Evolutionary conservation across 1,139 yeast species (phyloP), one percentile per base, ranked within the genome.

Genomic region (Yamadazyma atlantica): DNA sequence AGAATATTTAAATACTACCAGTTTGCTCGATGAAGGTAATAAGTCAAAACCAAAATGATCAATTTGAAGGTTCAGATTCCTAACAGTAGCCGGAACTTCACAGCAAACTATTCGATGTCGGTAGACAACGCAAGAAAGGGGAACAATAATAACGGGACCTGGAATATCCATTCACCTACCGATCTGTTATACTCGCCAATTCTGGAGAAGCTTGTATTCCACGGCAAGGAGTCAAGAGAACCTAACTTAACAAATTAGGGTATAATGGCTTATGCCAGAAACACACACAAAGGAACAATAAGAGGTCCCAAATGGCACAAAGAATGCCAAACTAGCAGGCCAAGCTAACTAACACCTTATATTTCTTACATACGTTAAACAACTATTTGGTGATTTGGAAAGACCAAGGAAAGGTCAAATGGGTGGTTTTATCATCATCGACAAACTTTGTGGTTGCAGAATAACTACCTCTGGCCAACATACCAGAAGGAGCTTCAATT

Each of bases 401-500:
- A 48, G 83, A 78, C 97, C 97, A 90, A 38, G 92, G 87, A 52
- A 88, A 73, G 29, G 78, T 73, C 61, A 87, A 73, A 58, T 88
- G 95, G 36, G 74, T 76, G 25, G 70, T 75, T 53, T 82, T 81
- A 61, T 90, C 97, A 60, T 90, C 97, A 55, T 90, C 97, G 35
- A 86, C 73, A 55, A 89, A 89, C 61, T 84, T 85, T 18, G 95
- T 82, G 29, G 78, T 72, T 15, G 95, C 95, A 36, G 82, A 77
- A 64, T 87, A 90, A 40, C 78, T 73, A 33, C 97, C 96, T 62
- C 97, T 78, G 3, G 95, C 96, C 49, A 90, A 64, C 62, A 89
- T 64, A 1, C 97, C 97, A 36, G 87, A 75, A 27, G 97, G 97
- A 12, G 96, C 97, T 60, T 88, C 96, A 43, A 86, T 90, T 55